Conservation (phyloP, 805 yeast genomes). For the Kodamaea kakaduensis region DNA sequence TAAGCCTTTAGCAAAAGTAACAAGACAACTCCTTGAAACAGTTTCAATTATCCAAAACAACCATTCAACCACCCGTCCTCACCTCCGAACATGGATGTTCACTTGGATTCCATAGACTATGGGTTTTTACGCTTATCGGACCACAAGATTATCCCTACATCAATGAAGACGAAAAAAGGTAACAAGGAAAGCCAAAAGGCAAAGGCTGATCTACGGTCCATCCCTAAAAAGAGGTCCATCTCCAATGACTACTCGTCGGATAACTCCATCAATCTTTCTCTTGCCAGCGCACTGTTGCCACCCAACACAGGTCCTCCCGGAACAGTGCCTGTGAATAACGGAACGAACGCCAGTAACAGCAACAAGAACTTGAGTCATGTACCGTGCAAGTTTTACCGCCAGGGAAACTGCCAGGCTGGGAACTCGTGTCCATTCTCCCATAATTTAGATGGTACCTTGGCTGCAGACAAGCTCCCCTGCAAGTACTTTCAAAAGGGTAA, state of each 20-base stretch:
- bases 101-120: conserved; percentile 7
- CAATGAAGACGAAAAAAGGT: conserved; percentile 7
- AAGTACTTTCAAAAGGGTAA: conserved; percentile 95
- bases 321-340: conserved; percentile 16
- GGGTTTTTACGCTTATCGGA: conserved; percentile 8
- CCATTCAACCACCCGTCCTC: no score
- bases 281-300: conserved; percentile 23
- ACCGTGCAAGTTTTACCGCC: conserved; percentile 90
- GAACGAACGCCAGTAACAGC: conserved; percentile 12
- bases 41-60: no score
- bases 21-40: no score
- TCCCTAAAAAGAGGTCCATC: conserved; percentile 2
- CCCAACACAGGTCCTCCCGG: conserved; percentile 38
- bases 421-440: conserved; percentile 89
- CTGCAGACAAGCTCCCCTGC: conserved; percentile 64
- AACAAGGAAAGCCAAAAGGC: background rate
- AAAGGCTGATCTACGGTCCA: no score
- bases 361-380: conserved; percentile 76
- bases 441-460: conserved; percentile 51
- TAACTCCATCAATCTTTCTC: conserved; percentile 13
- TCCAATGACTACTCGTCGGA: conserved; percentile 4
- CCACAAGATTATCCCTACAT: conserved; percentile 7
- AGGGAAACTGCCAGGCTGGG: conserved; percentile 96
- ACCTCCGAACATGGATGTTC: conserved; percentile 7
- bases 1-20: no score